A percentile compares a stretch with the other conserved stretches of the same genome.
phyloP scores from a whole-genome alignment of 140 eudicot species.

The Ambrosia hybrid region DNA sequence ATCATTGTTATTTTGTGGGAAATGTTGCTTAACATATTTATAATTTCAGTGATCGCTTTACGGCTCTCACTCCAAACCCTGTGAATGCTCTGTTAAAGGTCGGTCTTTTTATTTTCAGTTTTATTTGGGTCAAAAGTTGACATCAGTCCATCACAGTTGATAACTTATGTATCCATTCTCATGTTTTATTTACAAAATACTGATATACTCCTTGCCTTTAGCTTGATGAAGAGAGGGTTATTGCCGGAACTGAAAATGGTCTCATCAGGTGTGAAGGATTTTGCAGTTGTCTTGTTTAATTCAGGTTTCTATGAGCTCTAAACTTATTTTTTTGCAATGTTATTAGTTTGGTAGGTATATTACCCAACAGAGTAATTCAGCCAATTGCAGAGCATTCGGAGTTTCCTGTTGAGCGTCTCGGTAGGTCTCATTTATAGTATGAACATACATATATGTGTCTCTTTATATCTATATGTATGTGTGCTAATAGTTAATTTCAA shows the following conservation, averaged over 20 bases:
- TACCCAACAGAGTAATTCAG: constrained; percentile 93
- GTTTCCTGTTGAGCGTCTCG: constrained; percentile 94
- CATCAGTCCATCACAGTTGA: background rate
- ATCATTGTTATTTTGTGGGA: background rate
- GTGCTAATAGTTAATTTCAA: background rate
- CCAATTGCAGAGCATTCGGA: constrained; percentile 99
- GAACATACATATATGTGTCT: background rate
- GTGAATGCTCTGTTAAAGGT: constrained; percentile 88
- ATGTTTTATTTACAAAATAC: background rate
- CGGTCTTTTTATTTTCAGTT: constrained; percentile 11
- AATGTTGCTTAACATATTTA: constrained; percentile 12
- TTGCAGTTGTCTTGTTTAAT: background rate
- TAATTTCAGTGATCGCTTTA: constrained; percentile 81
- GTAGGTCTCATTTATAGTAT: constrained; percentile 42
- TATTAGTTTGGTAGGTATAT: constrained; percentile 82
- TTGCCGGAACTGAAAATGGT: constrained; percentile 86
- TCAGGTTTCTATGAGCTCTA: constrained; percentile 4
- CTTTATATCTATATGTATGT: background rate
- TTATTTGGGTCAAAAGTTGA: background rate
- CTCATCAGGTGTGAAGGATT: constrained; percentile 64
- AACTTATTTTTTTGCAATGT: constrained; percentile 15
- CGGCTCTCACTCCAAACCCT: constrained; percentile 80
- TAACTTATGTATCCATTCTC: background rate
- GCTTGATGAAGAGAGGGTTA: constrained; percentile 95
- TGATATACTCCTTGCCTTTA: constrained; percentile 22